Evolutionary conservation across 148 eudicot species (phyloP).

Genomic region (Camellia granthamiana): DNA sequence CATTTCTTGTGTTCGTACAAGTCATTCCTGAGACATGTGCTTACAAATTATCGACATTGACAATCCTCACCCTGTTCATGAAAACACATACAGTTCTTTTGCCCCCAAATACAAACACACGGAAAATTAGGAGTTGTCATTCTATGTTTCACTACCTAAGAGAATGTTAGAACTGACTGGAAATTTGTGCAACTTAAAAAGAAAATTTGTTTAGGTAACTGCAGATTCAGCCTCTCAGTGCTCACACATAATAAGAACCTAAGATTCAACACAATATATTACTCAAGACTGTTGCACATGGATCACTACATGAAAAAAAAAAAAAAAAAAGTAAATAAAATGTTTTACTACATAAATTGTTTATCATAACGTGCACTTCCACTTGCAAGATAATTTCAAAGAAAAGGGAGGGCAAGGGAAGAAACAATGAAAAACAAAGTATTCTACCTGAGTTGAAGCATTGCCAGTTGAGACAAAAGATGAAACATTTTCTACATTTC

Average conservation of each 20-base stretch:
- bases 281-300: background rate
- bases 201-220: too few relatives aligned
- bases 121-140: too few relatives aligned
- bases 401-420: background rate
- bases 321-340: background rate
- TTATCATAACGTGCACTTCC: background rate
- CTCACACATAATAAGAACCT: background rate
- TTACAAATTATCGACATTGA: too few relatives aligned
- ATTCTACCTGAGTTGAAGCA: conserved; percentile 50
- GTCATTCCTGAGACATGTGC: too few relatives aligned
- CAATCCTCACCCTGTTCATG: too few relatives aligned
- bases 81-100: too few relatives aligned
- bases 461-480: conserved; percentile 49
- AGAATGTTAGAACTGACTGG: too few relatives aligned
- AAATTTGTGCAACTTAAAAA: too few relatives aligned
- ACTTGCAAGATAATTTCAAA: background rate
- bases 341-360: background rate
- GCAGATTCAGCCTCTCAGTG: too few relatives aligned
- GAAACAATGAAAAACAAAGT: background rate
- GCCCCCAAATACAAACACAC: too few relatives aligned
- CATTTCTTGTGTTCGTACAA: too few relatives aligned
- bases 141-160: too few relatives aligned
- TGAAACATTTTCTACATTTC: conserved; percentile 49
- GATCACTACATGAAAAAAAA: background rate
- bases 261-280: background rate